Conservation (phyloP, 148 eudicot genomes). For the Heliamphora exappendiculata region DNA sequence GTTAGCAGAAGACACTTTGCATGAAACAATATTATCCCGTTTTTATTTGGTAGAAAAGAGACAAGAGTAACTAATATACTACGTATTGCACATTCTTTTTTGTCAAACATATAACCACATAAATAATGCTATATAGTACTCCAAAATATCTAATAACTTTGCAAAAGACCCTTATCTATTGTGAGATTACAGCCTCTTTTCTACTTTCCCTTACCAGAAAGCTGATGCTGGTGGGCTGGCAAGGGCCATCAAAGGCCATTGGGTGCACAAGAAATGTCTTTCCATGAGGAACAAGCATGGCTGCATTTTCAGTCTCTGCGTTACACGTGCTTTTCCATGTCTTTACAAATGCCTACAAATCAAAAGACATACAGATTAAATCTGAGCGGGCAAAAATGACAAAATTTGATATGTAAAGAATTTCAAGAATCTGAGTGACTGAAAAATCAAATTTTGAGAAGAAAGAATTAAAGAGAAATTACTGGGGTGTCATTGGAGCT, state of each 20-base stretch:
- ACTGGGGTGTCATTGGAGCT: slow-evolving; percentile 12
- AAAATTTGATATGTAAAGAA: not conserved
- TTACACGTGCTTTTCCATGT: slow-evolving; percentile 11
- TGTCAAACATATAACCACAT: too few species aligned
- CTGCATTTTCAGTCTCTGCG: slow-evolving; percentile 4
- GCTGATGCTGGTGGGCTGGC: slow-evolving; percentile 8
- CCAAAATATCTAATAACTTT: too few species aligned
- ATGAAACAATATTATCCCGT: too few species aligned
- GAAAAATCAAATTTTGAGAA: too few species aligned
- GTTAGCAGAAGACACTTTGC: too few species aligned
- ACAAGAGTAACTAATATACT: too few species aligned
- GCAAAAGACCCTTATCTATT: too few species aligned
- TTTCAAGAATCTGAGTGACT: not conserved
- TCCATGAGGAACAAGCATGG: slow-evolving; percentile 3
- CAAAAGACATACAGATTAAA: not conserved
- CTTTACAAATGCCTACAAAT: slow-evolving; percentile 11
- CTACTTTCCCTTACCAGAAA: slow-evolving; percentile 7
- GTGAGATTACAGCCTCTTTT: not conserved
- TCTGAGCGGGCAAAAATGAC: too few species aligned
- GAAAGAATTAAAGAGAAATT: not conserved
- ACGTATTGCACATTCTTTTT: too few species aligned
- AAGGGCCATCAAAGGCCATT: slow-evolving; percentile 17
- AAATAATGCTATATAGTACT: too few species aligned
- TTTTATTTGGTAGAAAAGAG: too few species aligned
- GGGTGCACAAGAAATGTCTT: slow-evolving; percentile 14